Evolutionary conservation across 352 stramenopile genomes (phyloP), one percentile per base, ranked within the genome.

Genomic region (Globisporangium barbulae): DNA sequence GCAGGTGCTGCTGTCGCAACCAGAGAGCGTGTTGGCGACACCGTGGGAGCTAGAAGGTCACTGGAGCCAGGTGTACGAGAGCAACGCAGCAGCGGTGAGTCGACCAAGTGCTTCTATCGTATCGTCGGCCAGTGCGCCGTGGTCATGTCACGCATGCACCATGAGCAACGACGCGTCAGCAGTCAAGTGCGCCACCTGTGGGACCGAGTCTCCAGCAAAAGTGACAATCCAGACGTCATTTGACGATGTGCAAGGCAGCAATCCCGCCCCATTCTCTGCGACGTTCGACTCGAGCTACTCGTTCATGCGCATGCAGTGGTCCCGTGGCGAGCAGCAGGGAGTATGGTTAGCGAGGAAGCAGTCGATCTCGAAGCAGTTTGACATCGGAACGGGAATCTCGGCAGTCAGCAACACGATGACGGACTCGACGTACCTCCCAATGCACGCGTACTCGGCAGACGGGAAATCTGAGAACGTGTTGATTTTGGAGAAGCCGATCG

Each of bases 251-350:
- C 85, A 81, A 56, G 79, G 82, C 13, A 91, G 69, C 48, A 96
- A 94, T 31, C 87, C 87, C 2, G 87, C 87, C 12, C 87, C 87
- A 12, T 92, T 94, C 42, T 70, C 70, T 31, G 87, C 81, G 2
- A 68, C 77, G 4, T 86, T 92, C 31, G 72, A 85, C 53, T 64
- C 72, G 49, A 83, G 64, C 44, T 70, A 81, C 52, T 83, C 75
- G 2, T 93, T 96, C 64, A 89, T 94, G 84, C 74, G 84, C 10
- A 69, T 96, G 48, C 78, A 67, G 37, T 96, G 88, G 88, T 92
- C 84, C 22, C 82, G 88, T 28, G 88, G 88, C 0, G 88, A 96
- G 42, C 81, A 94, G 53, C 78, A 88, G 41, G 88, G 88, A 33
- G 80, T 91, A 3, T 96, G 88, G 88, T 61, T 96, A 19, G 88